Base-by-base conservation (phyloP, 441 rosid species). In the Adansonia rubrostipa region DNA sequence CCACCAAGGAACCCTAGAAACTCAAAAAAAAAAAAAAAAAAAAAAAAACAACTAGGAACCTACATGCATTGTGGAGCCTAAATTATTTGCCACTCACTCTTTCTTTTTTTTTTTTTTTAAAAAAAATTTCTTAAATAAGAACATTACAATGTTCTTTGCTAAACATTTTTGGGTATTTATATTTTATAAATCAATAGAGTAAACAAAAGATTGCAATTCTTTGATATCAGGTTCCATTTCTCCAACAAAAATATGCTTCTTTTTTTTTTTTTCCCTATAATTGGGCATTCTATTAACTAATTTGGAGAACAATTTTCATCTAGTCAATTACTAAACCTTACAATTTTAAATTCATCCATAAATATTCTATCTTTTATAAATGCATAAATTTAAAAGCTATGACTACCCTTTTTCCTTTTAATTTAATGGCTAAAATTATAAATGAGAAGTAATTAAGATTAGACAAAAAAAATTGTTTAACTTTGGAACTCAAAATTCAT, bases 1-100 rank as follows among this genome's bases (percentile, higher is more conserved):
- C 28, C 77, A 28, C 71, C 61, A 72, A 76, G 72, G 80, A 82
- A 77, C 36, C 69, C 67, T 40, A 80, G 40, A 64, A 0, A 62
- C 67, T 62, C 5, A n/a, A 64, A 3, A 22, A 5, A 22, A 15
- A 36, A 22, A 5, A 22, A 15, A 36, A 13, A 5, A 22, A 15
- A 36, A 36, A 36, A 36, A 36, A 1, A 70, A 14, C 20, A 14
- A 8, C 14, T 50, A 20, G 36, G 56, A 69, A 24, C 33, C 36
- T 57, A 22, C 42, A 47, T 69, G 57, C 42, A 28, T 69, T 22
- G 58, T 22, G 64, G 64, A 60, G 64, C 15, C 64, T 3, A 10
- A 1, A 22, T 60, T 9, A 36, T 60, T 28, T 42, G 45, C 1
- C 45, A 42, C 45, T 42, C 42, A 5, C 73, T 11, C 56, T 9